Evolutionary conservation across 768 basidiomycete species (phyloP).

Genomic region (Leccinum arenicola): DNA sequence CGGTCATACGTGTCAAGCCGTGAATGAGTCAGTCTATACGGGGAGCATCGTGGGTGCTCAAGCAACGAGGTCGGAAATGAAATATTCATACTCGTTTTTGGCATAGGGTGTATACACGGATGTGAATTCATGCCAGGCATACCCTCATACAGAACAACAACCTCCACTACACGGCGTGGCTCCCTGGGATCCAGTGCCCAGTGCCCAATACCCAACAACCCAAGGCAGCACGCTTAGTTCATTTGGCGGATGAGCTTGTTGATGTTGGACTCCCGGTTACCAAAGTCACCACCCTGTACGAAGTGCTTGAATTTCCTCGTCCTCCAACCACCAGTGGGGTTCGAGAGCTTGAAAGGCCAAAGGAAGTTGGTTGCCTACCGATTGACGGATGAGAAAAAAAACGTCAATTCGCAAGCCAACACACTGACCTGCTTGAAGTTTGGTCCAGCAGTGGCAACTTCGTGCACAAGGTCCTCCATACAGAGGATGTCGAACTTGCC

Average conservation of each 20-base stretch:
- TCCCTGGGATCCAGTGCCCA: neutral
- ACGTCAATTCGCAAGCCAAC: neutral
- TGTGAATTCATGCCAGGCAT: slow-evolving; percentile 33
- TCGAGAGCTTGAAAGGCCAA: slow-evolving; percentile 99
- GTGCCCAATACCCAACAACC: slow-evolving; percentile 1
- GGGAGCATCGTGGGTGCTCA: neutral
- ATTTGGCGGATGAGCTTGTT: slow-evolving; percentile 96
- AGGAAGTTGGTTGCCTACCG: slow-evolving; percentile 87
- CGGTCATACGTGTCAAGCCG: neutral
- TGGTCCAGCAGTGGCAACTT: slow-evolving; percentile 92
- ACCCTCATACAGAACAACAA: slow-evolving; percentile 21
- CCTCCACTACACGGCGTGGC: slow-evolving; percentile 8
- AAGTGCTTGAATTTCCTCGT: slow-evolving; percentile 97
- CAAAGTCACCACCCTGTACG: slow-evolving; percentile 95
- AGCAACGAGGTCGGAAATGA: neutral
- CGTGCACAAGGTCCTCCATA: slow-evolving; percentile 96
- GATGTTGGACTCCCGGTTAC: slow-evolving; percentile 95
- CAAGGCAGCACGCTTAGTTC: slow-evolving; percentile 51
- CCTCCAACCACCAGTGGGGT: slow-evolving; percentile 98
- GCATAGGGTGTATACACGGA: slow-evolving; percentile 28
- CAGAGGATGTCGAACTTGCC: slow-evolving; percentile 96
- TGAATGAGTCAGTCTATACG: neutral
- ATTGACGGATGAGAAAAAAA: neutral
- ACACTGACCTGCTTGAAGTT: slow-evolving; percentile 94
- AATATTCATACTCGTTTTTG: slow-evolving; percentile 26